These are phyloP conservation scores for Anisodus acutangulus DNA, from an alignment of 257 asterid genomes.

Conservation along the genomic window DNA sequence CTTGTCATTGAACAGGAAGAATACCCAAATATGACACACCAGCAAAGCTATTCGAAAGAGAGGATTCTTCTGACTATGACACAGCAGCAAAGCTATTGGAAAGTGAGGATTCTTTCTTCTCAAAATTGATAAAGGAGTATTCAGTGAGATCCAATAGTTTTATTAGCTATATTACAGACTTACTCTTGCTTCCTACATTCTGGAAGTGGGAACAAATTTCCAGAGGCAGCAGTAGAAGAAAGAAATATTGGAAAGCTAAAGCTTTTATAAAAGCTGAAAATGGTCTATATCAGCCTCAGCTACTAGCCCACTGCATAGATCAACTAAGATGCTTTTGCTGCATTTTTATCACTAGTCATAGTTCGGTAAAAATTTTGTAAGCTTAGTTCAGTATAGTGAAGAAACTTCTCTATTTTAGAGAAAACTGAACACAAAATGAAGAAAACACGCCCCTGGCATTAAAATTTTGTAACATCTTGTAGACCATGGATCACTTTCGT, in stretches of 20 bases:
- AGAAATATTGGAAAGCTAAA: neutral
- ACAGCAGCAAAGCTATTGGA: conserved; percentile 86
- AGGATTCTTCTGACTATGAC: conserved; percentile 70
- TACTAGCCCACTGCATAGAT: neutral
- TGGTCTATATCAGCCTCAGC: neutral
- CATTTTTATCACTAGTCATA: neutral
- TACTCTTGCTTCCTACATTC: conserved; percentile 30
- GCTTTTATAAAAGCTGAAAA: no score
- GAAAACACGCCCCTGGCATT: neutral
- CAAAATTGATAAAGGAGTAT: conserved; percentile 79
- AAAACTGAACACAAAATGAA: neutral
- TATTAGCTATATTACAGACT: conserved; percentile 48
- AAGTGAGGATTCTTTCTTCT: conserved; percentile 86
- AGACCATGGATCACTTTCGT: conserved; percentile 2
- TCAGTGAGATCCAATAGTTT: conserved; percentile 76
- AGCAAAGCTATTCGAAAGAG: conserved; percentile 77
- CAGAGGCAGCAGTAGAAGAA: neutral
- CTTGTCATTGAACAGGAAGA: conserved; percentile 60
- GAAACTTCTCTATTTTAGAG: neutral
- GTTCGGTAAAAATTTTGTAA: conserved; percentile 11
- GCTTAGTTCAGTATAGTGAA: conserved; percentile 17
- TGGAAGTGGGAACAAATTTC: neutral
- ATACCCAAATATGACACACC: conserved; percentile 88
- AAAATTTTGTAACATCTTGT: neutral
- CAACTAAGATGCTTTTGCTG: conserved; percentile 12